Evolutionary conservation across 1,284 basidiomycete species (phyloP), one percentile per base, ranked within the genome.

Genomic region (Fomes fomentarius): DNA sequence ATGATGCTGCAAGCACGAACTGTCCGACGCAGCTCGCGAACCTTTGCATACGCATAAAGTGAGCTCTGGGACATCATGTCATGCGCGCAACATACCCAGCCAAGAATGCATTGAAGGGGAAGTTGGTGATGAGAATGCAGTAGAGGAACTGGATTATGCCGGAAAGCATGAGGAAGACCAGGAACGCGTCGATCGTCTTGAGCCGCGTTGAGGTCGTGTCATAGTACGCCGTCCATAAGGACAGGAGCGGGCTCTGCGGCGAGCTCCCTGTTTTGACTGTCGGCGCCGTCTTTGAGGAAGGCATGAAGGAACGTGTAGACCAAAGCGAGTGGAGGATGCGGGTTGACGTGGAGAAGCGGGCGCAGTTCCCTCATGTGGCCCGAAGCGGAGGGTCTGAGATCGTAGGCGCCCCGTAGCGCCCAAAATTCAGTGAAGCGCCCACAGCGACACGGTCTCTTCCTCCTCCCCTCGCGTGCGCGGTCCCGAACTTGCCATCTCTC

Each of bases 41-140:
- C 30, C 96, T 98, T 64, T 30, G 17, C 9, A 12, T 12, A 30
- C 12, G 7, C 22, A 8, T 8, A 19, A 10, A 7, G 34, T 47
- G 11, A 43, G 34, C 4, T 43, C 24, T 6, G n/a, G 11, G 30
- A 33, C 8, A 21, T 14, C 39, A n/a, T 11, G 12, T 15, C 7
- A 17, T 14, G 11, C 10, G 24, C 14, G 19, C 5, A 1, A 75
- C 91, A 63, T 74, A 98, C 95, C 95, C 94, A 63, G 94, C 89
- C 56, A 98, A 75, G 75, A 98, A 99, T 31, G 96, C 94, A 66
- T 98, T 98, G 81, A 97, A 98, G 14, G 96, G 96, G 73, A 89
- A 99, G 75, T 90, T 91, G 52, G 95, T 94, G 61, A 99, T 80
- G 60, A 94, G 79, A 30, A 97, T 73, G 73, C 96, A 94, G 76